Evolutionary conservation across 73 alveolate genomes (phyloP), one percentile per base, ranked within the genome.

Genomic region (Paramecium bursaria): DNA sequence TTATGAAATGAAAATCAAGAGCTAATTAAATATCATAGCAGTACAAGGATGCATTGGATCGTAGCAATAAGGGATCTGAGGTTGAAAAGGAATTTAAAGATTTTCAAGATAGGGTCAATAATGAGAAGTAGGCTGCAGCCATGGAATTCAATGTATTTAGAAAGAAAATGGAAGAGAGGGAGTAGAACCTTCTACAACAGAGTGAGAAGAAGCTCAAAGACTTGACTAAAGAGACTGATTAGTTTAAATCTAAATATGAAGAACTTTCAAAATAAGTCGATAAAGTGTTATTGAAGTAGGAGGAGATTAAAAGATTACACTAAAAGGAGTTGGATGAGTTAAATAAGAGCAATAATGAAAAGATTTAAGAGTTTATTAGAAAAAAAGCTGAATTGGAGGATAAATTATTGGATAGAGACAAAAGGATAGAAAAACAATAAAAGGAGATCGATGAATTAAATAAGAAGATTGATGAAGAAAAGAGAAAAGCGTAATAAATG

Each of bases 351-450:
- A 79, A 85, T 74, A 93, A 93, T 52, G 89, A 85, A 33, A 93
- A 93, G 52, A 91, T 91, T 67, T 87, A 93, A 57, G 85, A 73
- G 7, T 77, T 93, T 13, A 88, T 89, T 50, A 86, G 91, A 73
- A 94, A 91, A 39, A 93, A 93, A 73, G 86, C 89, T 46, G 95
- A 91, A 57, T 61, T 26, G 17, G 98, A 93, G 33, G 98, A 93
- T 60, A 27, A 50, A 27, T 48, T 93, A 29, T 86, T 67, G 54
- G 86, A 90, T 11, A 75, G 86, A 55, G 88, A 86, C 35, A 92
- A 82, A 22, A 79, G 82, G 15, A 88, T 87, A 2, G 52, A 55
- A 57, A 31, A 67, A 21, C 50, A 57, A 42, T 22, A 91, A 33
- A 77, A 61, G 49, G 53, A 79, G 42, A 54, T 79, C 3, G 89